Evolutionary conservation across 495 filamentous ascomycete species (phyloP).

Genomic region (Hypomontagnella monticulosa): DNA sequence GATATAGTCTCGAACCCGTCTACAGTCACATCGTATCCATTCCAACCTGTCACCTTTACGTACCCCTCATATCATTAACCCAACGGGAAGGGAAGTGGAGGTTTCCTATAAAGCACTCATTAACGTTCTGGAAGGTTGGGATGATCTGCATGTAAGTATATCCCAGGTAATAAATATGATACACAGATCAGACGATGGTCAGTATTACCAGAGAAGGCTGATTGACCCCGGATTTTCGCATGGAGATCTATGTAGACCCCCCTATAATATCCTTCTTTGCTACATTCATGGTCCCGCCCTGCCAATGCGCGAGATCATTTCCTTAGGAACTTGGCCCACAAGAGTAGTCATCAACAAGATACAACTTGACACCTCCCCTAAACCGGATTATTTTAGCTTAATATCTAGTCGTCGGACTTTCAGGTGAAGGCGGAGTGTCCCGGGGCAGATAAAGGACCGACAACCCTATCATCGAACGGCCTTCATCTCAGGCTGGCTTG

Average conservation of each 20-base stretch:
- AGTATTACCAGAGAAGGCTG: not conserved
- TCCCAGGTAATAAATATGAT: conserved; percentile 25
- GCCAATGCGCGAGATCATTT: conserved; percentile 1
- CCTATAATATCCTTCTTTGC: not conserved
- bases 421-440: too few relatives aligned
- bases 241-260: not conserved
- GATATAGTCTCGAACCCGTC: too few relatives aligned
- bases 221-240: not conserved
- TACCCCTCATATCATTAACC: not conserved
- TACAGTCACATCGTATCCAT: too few relatives aligned
- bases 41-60: too few relatives aligned
- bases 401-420: too few relatives aligned
- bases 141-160: conserved; percentile 17
- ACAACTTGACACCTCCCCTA: not conserved
- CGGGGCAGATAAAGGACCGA: not conserved
- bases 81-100: not conserved
- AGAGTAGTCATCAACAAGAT: not conserved
- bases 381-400: conserved; percentile 2
- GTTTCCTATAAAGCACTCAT: not conserved
- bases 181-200: conserved; percentile 16
- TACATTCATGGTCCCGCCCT: conserved; percentile 14
- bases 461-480: not conserved
- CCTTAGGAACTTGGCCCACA: not conserved
- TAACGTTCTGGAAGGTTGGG: conserved; percentile 6
- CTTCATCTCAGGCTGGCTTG: not conserved